Percentiles rank a stretch among this genome's conserved stretches.
phyloP scores from a whole-genome alignment of 305 asterid species.

The Solanum hybrid region DNA sequence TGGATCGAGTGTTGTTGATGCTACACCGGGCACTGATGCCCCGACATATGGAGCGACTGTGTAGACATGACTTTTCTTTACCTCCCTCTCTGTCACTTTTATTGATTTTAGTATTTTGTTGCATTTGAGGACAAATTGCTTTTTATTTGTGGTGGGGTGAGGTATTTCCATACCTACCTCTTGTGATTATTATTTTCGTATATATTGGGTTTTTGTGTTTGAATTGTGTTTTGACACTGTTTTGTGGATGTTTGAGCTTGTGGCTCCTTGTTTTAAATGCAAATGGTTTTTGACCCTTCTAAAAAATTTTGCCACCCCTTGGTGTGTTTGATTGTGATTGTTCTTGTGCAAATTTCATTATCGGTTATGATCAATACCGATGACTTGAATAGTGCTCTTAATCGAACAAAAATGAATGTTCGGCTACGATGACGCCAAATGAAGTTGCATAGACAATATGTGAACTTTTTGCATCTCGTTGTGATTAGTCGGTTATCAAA shows the following conservation, averaged over 20 bases:
- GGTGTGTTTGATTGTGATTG: background rate
- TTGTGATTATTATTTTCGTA: background rate
- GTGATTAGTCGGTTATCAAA: background rate
- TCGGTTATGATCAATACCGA: background rate
- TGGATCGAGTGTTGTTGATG: background rate
- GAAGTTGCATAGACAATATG: background rate
- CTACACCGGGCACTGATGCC: background rate
- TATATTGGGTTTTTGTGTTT: background rate
- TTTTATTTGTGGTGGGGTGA: background rate
- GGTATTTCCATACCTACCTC: background rate
- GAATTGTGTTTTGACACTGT: background rate
- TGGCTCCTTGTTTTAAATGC: background rate
- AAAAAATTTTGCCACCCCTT: background rate
- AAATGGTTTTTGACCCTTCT: background rate
- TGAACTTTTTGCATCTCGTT: no score
- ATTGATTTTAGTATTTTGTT: background rate
- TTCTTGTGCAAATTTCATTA: background rate
- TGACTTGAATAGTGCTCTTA: background rate
- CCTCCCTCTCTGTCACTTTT: background rate
- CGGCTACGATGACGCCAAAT: background rate
- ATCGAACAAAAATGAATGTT: background rate
- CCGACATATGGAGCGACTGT: background rate
- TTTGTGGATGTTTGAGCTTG: no score
- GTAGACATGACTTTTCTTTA: background rate
- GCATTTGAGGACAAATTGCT: background rate